phyloP scores from a whole-genome alignment of 2,329 filamentous ascomycete genomes.

The Trichoderma sp. region DNA sequence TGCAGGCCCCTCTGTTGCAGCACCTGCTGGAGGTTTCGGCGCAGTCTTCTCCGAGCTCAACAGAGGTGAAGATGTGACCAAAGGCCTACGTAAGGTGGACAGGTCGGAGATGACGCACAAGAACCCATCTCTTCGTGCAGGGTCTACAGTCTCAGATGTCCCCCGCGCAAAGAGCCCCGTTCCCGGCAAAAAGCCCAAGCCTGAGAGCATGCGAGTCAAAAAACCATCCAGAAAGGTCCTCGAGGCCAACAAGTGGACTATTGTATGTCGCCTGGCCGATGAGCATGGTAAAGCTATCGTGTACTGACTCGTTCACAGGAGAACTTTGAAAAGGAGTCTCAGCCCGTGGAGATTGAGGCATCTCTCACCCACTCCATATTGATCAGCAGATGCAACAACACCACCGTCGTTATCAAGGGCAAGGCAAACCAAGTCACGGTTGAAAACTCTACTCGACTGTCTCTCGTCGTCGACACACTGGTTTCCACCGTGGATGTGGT shows the following conservation, averaged over 20 bases:
- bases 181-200: constrained; percentile 83
- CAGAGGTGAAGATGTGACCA: constrained; percentile 82
- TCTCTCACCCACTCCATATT: constrained; percentile 83
- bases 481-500: constrained; percentile 92
- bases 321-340: constrained; percentile 76
- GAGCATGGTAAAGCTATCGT: not conserved
- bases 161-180: constrained; percentile 76
- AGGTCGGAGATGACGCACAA: constrained; percentile 97
- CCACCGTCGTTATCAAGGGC: constrained; percentile 81
- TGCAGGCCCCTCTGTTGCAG: constrained; percentile 18
- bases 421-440: constrained; percentile 97
- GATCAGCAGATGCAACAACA: constrained; percentile 87
- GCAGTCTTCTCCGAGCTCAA: constrained; percentile 93
- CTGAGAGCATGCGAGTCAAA: constrained; percentile 78
- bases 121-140: constrained; percentile 80
- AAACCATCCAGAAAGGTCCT: constrained; percentile 77
- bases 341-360: constrained; percentile 77
- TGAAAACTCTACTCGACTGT: constrained; percentile 82
- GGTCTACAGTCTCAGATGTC: constrained; percentile 64
- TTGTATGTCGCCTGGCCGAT: constrained; percentile 50
- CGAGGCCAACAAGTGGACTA: constrained; percentile 88
- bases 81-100: constrained; percentile 88
- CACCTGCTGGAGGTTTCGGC: constrained; percentile 59
- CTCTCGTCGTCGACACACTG: constrained; percentile 82
- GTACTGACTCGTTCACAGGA: constrained; percentile 52